phyloP scores from a whole-genome alignment of 129 eudicot species.

The Cynara cardunculus region DNA sequence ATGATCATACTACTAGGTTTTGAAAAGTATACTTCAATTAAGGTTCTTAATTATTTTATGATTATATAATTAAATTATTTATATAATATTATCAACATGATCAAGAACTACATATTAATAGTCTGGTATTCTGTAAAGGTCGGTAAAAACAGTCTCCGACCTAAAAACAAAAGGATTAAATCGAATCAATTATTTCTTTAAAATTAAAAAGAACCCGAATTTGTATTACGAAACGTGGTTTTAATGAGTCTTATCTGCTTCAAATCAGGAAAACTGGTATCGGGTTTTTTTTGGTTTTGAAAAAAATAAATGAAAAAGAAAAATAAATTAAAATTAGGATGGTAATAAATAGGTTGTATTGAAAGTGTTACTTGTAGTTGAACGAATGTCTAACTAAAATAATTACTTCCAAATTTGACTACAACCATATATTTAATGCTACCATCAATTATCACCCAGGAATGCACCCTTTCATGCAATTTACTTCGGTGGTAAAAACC shows the following conservation, averaged over 20 bases:
- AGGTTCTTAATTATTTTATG: not conserved
- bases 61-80: not conserved
- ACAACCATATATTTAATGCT: slow-evolving; percentile 24
- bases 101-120: too few species aligned
- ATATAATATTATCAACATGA: not conserved
- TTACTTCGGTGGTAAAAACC: not conserved
- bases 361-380: slow-evolving; percentile 21
- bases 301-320: not conserved
- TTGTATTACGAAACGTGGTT: not conserved
- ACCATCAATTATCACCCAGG: slow-evolving; percentile 27
- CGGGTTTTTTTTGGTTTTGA: not conserved
- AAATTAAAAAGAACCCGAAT: not conserved
- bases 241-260: not conserved
- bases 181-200: not conserved
- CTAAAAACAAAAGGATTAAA: not conserved
- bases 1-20: not conserved
- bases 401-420: slow-evolving; percentile 24
- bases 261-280: not conserved
- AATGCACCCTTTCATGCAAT: not conserved
- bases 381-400: slow-evolving; percentile 18
- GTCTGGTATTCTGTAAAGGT: not conserved
- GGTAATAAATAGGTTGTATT: slow-evolving; percentile 3
- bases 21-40: not conserved
- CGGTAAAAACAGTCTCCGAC: not conserved
- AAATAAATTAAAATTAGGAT: not conserved